These are phyloP conservation scores for Verticillium dahliae DNA, from an alignment of 2,329 filamentous ascomycete genomes.

Conservation along the genomic window DNA sequence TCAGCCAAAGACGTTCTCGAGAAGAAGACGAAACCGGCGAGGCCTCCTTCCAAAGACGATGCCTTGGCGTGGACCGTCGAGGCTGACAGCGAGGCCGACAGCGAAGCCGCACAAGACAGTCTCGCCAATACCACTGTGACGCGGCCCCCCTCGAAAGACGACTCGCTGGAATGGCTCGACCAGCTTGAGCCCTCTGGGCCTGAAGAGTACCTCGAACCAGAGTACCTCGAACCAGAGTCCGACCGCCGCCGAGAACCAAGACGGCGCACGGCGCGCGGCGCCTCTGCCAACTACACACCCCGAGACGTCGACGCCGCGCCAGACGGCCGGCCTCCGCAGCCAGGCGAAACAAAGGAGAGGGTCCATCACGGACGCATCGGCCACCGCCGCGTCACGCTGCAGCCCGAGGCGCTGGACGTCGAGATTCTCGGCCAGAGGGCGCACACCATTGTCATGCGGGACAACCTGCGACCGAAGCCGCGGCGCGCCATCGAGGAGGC, in stretches of 20 bases:
- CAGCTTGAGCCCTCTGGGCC: neutral
- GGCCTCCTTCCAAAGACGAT: neutral
- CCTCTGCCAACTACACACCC: neutral
- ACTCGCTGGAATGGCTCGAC: neutral
- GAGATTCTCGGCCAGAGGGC: conserved; percentile 31
- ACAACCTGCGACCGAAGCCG: conserved; percentile 13
- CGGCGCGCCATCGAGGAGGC: conserved; percentile 23
- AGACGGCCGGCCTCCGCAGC: neutral
- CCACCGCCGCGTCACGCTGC: conserved; percentile 2
- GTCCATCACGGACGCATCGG: conserved; percentile 1
- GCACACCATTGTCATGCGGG: conserved; percentile 40
- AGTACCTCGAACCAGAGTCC: neutral
- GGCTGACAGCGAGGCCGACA: neutral
- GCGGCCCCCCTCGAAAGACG: neutral
- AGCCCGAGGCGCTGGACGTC: conserved; percentile 16
- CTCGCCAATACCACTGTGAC: too few relatives aligned
- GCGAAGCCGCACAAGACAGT: too few relatives aligned
- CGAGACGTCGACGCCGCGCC: neutral
- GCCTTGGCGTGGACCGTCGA: neutral
- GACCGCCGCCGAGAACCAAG: neutral
- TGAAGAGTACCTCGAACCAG: neutral
- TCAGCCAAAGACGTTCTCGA: neutral
- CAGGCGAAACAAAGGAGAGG: neutral
- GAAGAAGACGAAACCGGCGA: neutral
- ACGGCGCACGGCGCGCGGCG: neutral